Evolutionary conservation across 495 filamentous ascomycete genomes (phyloP).

Genomic region (Penicillium egyptiacum): DNA sequence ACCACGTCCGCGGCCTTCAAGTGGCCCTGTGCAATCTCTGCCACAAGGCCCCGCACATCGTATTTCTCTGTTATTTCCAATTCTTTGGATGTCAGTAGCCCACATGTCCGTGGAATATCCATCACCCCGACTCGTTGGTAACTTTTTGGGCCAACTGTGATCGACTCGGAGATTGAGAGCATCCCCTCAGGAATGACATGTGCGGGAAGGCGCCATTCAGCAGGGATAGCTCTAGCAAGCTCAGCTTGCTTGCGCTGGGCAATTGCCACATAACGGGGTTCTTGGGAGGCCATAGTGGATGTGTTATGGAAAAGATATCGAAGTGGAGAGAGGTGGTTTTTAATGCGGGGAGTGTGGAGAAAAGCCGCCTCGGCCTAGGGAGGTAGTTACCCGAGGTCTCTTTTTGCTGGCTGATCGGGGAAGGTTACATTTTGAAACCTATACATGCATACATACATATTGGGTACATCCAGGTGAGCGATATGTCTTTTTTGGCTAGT

Average conservation of each 20-base stretch:
- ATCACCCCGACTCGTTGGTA: conserved; percentile 42
- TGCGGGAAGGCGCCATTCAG: conserved; percentile 45
- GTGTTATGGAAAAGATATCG: not conserved
- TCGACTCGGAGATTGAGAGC: conserved; percentile 44
- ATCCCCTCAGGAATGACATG: conserved; percentile 39
- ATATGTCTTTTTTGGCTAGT: too few species aligned
- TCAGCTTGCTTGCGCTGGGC: conserved; percentile 49
- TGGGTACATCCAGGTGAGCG: too few species aligned
- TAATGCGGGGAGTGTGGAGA: conserved; percentile 10
- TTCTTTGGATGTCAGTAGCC: conserved; percentile 53
- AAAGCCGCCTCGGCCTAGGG: conserved; percentile 3
- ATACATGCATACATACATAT: too few species aligned
- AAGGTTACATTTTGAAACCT: too few species aligned
- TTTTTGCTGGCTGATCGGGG: too few species aligned
- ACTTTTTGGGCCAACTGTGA: conserved; percentile 34
- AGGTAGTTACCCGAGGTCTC: too few species aligned
- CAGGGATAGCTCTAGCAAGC: conserved; percentile 45
- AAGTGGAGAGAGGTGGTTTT: conserved; percentile 2
- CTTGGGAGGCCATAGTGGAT: conserved; percentile 19
- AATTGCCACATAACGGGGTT: conserved; percentile 32
- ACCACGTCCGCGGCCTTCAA: conserved; percentile 56
- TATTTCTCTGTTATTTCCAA: conserved; percentile 59
- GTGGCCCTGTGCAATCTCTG: conserved; percentile 45
- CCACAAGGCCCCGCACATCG: conserved; percentile 51
- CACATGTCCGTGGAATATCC: conserved; percentile 48